phyloP scores from a whole-genome alignment of 139 green algal genomes.

The Picochlorum sp. region DNA sequence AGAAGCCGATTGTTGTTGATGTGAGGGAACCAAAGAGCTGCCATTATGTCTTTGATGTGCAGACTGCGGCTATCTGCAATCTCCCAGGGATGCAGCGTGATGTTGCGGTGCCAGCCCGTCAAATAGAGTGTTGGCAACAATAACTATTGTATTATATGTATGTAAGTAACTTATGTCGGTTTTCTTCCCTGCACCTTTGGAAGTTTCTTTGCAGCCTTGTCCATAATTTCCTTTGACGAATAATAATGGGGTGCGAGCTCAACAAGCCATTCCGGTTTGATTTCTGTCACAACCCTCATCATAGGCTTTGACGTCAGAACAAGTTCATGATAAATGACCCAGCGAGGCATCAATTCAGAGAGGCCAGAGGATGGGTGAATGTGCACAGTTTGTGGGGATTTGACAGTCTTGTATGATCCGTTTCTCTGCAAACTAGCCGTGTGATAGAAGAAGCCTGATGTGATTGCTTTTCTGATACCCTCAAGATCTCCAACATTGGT shows the following conservation, averaged over 20 bases:
- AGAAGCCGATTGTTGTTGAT: constrained; percentile 29
- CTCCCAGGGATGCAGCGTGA: constrained; percentile 41
- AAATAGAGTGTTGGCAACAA: background rate
- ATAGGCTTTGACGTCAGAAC: constrained; percentile 97
- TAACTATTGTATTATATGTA: background rate
- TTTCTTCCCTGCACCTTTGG: constrained; percentile 62
- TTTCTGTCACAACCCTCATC: constrained; percentile 88
- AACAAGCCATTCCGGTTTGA: constrained; percentile 91
- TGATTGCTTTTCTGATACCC: constrained; percentile 45
- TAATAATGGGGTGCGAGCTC: constrained; percentile 98
- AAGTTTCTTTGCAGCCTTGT: constrained; percentile 69
- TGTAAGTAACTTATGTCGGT: background rate
- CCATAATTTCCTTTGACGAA: constrained; percentile 58
- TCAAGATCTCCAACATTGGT: constrained; percentile 65
- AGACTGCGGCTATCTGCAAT: constrained; percentile 64
- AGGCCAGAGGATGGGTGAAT: constrained; percentile 86
- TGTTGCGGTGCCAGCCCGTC: background rate
- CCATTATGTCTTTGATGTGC: constrained; percentile 58
- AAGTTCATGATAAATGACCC: constrained; percentile 92
- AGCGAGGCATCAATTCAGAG: constrained; percentile 57
- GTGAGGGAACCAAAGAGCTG: constrained; percentile 65
- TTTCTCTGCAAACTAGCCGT: constrained; percentile 73
- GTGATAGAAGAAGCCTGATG: constrained; percentile 95
- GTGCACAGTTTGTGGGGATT: constrained; percentile 92
- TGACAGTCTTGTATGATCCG: constrained; percentile 90